Percentiles rank a stretch among this genome's conserved stretches.
These are phyloP conservation scores for Lentinus tigrinus DNA, from an alignment of 768 basidiomycete genomes.

Conservation along the genomic window DNA sequence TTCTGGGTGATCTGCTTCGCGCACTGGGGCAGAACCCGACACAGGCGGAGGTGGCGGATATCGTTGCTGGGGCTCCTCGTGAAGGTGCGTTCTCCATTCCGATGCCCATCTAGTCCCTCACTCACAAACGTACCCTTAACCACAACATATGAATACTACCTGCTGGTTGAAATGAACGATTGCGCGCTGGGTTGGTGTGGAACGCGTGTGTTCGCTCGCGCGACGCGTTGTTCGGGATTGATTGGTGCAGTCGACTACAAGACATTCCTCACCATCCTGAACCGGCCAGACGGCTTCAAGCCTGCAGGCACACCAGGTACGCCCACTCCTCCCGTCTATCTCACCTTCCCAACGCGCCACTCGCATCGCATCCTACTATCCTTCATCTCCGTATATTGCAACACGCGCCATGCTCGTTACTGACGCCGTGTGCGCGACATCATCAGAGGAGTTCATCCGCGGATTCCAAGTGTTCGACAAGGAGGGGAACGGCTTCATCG, in stretches of 20 bases:
- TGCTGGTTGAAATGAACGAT: neutral
- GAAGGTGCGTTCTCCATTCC: slow-evolving; percentile 59
- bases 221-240: neutral
- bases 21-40: slow-evolving; percentile 99
- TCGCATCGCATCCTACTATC: neutral
- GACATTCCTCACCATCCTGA: slow-evolving; percentile 86
- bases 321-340: slow-evolving; percentile 19
- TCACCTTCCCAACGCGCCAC: neutral
- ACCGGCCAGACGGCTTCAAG: slow-evolving; percentile 95
- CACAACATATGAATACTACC: neutral
- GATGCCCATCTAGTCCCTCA: neutral
- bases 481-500: slow-evolving; percentile 89
- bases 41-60: slow-evolving; percentile 90
- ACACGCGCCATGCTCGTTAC: neutral
- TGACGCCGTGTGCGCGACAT: neutral
- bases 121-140: neutral
- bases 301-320: slow-evolving; percentile 92
- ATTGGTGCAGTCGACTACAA: slow-evolving; percentile 78
- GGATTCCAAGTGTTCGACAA: slow-evolving; percentile 99
- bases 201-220: neutral
- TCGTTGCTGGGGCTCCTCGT: slow-evolving; percentile 68
- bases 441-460: slow-evolving; percentile 94
- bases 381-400: neutral
- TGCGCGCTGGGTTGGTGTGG: neutral
- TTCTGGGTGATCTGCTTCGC: slow-evolving; percentile 88